These are phyloP conservation scores for Ganoderma lucidum DNA, from an alignment of 1,284 basidiomycete species.

Conservation along the genomic window DNA sequence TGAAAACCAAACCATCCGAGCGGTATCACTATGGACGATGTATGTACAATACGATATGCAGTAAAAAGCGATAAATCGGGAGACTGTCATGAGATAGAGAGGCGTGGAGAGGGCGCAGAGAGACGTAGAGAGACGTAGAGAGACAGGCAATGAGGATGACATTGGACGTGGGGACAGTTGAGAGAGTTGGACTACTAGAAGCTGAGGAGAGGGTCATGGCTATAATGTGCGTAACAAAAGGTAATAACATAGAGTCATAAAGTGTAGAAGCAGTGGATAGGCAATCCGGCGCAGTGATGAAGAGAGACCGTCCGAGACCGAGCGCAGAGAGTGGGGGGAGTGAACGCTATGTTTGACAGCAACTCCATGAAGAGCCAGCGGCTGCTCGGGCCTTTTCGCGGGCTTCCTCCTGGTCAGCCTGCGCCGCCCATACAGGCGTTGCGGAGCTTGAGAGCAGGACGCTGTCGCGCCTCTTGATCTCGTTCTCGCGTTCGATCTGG, in stretches of 20 bases:
- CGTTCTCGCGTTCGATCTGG: constrained; percentile 80
- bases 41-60: constrained; percentile 38
- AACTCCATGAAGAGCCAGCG: constrained; percentile 64
- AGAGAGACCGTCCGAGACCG: constrained; percentile 20
- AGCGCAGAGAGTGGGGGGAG: background rate
- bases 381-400: constrained; percentile 66
- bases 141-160: constrained; percentile 20
- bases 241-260: constrained; percentile 37
- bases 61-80: constrained; percentile 36
- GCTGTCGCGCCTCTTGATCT: constrained; percentile 79
- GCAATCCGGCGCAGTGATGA: constrained; percentile 26
- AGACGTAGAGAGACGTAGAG: constrained; percentile 1
- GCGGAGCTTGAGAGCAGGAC: constrained; percentile 71
- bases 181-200: constrained; percentile 26
- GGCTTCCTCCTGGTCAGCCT: constrained; percentile 83
- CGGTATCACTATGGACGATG: constrained; percentile 37
- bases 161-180: constrained; percentile 22
- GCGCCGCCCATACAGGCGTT: constrained; percentile 76
- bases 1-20: constrained; percentile 29
- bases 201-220: constrained; percentile 29
- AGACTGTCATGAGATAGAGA: constrained; percentile 27
- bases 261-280: constrained; percentile 37
- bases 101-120: background rate
- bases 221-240: constrained; percentile 31
- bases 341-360: constrained; percentile 58